Conservation (phyloP, 192 early-diverging fungal genomes). For the Rhizophagus clarus region DNA sequence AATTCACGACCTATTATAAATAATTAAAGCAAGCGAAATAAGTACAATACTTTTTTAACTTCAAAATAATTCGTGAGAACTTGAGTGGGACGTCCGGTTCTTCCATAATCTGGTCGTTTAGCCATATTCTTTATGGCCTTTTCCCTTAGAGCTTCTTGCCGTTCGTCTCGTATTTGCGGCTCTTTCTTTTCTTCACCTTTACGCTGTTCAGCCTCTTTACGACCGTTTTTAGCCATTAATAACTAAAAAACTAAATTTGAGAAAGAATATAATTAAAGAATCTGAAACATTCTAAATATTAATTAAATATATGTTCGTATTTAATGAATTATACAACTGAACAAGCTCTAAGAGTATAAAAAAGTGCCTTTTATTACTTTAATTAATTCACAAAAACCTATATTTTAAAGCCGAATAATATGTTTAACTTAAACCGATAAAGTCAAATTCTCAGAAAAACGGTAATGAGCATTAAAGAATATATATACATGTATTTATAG, state of each 20-base stretch:
- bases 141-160: background rate
- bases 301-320: too few relatives aligned
- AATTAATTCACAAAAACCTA: too few relatives aligned
- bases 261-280: too few relatives aligned
- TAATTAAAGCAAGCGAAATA: background rate
- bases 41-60: background rate
- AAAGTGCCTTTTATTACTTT: too few relatives aligned
- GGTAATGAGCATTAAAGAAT: too few relatives aligned
- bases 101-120: conserved; percentile 25
- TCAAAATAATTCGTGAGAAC: conserved; percentile 29
- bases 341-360: too few relatives aligned
- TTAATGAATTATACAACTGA: too few relatives aligned
- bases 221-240: background rate
- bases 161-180: background rate
- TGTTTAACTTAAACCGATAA: too few relatives aligned
- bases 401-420: too few relatives aligned
- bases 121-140: conserved; percentile 17
- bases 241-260: background rate
- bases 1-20: background rate
- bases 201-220: background rate
- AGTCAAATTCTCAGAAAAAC: too few relatives aligned
- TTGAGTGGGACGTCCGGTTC: background rate
- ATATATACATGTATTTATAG: too few relatives aligned
- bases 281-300: too few relatives aligned
- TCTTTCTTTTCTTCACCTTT: background rate